phyloP scores from a whole-genome alignment of 345 rosid genomes.

The Moricandia arvensis region DNA sequence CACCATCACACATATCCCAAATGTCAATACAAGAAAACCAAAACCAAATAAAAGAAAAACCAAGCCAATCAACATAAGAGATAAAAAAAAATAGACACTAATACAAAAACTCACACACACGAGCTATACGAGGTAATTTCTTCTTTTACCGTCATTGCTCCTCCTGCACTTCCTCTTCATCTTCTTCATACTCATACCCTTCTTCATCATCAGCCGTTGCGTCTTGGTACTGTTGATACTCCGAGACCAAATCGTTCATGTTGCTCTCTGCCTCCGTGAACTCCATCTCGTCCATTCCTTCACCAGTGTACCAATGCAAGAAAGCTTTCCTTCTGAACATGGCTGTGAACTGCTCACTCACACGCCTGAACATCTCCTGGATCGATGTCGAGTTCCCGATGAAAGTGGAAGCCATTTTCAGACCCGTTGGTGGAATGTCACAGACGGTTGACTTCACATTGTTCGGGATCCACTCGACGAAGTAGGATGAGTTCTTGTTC shows the following conservation, averaged over 20 bases:
- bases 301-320: slow-evolving; percentile 82
- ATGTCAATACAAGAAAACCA: slow-evolving; percentile 12
- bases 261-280: slow-evolving; percentile 80
- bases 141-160: slow-evolving; percentile 39
- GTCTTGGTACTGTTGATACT: slow-evolving; percentile 77
- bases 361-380: slow-evolving; percentile 75
- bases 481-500: slow-evolving; percentile 78
- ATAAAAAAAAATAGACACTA: slow-evolving; percentile 17
- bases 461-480: slow-evolving; percentile 81
- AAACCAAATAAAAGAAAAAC: background rate
- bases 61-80: slow-evolving; percentile 19
- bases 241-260: slow-evolving; percentile 77
- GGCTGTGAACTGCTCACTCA: slow-evolving; percentile 74
- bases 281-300: slow-evolving; percentile 91
- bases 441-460: slow-evolving; percentile 77
- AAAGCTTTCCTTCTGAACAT: slow-evolving; percentile 76
- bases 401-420: slow-evolving; percentile 80
- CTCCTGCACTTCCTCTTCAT: slow-evolving; percentile 51
- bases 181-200: slow-evolving; percentile 57
- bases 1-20: slow-evolving; percentile 18
- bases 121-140: background rate
- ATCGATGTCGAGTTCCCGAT: slow-evolving; percentile 79
- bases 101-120: slow-evolving; percentile 21
- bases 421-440: slow-evolving; percentile 74
- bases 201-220: slow-evolving; percentile 79